Conservation (phyloP, 495 filamentous ascomycete species). For the Filosporella fistucella region DNA sequence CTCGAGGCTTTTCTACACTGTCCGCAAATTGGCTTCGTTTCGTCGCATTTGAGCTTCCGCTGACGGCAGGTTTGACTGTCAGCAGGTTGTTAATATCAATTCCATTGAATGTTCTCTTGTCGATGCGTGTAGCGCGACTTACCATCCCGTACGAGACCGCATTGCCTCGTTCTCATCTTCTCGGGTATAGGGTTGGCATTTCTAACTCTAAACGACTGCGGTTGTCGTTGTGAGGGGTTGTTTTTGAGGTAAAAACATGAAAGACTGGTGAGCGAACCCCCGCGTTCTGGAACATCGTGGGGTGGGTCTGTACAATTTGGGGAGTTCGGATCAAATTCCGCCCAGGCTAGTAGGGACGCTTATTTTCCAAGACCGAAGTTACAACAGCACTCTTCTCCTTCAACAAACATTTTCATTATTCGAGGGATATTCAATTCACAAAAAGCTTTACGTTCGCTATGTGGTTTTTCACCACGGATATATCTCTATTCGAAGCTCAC, state of each 20-base stretch:
- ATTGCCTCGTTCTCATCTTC: conserved; percentile 22
- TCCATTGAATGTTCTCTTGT: neutral
- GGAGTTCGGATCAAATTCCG: neutral
- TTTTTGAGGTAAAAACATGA: neutral
- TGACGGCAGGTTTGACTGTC: conserved; percentile 47
- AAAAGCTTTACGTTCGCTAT: no score
- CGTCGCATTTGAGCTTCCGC: conserved; percentile 53
- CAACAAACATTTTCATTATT: no score
- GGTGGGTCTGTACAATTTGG: neutral
- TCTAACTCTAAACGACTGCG: neutral
- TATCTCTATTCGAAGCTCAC: no score
- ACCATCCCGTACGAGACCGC: conserved; percentile 27
- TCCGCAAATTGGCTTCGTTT: conserved; percentile 43
- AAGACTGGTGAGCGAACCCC: neutral
- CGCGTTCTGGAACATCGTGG: neutral
- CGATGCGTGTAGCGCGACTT: neutral
- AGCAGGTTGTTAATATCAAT: neutral
- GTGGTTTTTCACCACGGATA: no score
- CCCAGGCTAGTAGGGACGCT: neutral
- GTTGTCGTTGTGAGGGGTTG: neutral
- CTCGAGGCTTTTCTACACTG: conserved; percentile 53
- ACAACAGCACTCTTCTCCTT: no score
- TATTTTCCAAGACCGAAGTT: neutral
- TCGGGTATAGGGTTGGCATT: conserved; percentile 11
- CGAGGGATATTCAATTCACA: no score